These are phyloP conservation scores for Tylopilus sp. DNA, from an alignment of 768 basidiomycete genomes.

Conservation along the genomic window DNA sequence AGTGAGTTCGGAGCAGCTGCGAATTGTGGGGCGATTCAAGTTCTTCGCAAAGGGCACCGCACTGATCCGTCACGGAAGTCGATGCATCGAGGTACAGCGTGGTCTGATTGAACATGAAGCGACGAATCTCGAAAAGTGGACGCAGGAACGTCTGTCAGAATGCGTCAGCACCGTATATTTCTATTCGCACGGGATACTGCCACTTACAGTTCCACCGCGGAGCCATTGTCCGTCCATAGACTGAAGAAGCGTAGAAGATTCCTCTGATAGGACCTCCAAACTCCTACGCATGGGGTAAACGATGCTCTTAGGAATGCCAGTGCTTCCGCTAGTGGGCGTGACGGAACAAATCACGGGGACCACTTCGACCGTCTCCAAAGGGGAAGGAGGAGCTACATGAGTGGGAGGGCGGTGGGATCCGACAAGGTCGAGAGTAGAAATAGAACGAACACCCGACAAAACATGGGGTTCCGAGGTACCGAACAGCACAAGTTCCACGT, in stretches of 20 bases:
- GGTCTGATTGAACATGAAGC: constrained; percentile 33
- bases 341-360: constrained; percentile 27
- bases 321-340: constrained; percentile 29
- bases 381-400: constrained; percentile 11
- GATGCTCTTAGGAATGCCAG: constrained; percentile 31
- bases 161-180: constrained; percentile 2
- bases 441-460: constrained; percentile 6
- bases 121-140: constrained; percentile 30
- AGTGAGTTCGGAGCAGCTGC: constrained; percentile 27
- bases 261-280: constrained; percentile 23
- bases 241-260: constrained; percentile 27
- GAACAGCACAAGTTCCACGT: constrained; percentile 22
- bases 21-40: constrained; percentile 20
- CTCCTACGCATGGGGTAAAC: constrained; percentile 29
- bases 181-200: too few species aligned
- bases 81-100: constrained; percentile 29
- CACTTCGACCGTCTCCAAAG: constrained; percentile 16
- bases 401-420: constrained; percentile 6
- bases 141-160: constrained; percentile 27
- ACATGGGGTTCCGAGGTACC: constrained; percentile 15
- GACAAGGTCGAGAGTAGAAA: constrained; percentile 20
- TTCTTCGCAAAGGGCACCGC: constrained; percentile 21
- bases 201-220: constrained; percentile 30
- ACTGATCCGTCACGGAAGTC: constrained; percentile 27
- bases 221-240: constrained; percentile 32